phyloP scores from a whole-genome alignment of 2,329 filamentous ascomycete species.

The Ophiostoma piceae region DNA sequence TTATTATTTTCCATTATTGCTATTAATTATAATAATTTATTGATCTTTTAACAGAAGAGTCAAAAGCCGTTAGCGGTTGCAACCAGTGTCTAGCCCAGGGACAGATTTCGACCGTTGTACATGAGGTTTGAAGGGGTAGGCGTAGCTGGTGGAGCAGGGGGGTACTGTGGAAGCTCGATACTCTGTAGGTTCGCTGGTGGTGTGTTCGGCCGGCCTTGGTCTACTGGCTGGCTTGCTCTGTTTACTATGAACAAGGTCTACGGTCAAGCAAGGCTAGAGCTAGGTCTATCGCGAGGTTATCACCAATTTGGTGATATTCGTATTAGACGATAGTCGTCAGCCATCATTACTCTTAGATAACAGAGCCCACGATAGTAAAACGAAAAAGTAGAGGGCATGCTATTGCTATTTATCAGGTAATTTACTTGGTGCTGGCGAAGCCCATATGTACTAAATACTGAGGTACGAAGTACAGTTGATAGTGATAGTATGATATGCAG shows the following conservation, averaged over 20 bases:
- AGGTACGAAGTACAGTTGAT: not conserved
- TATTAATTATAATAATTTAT: not conserved
- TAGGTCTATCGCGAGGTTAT: not conserved
- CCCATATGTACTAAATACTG: not conserved
- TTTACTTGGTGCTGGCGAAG: not conserved
- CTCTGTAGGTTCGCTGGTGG: not conserved
- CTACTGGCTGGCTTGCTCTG: not conserved
- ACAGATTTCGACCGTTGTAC: constrained; percentile 25
- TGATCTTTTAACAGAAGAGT: not conserved
- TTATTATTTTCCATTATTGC: constrained; percentile 4
- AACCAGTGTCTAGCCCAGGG: constrained; percentile 25
- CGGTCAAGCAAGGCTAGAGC: not conserved
- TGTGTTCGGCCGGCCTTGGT: not conserved
- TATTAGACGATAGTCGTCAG: not conserved
- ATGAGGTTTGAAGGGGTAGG: constrained; percentile 27
- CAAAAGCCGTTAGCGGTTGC: constrained; percentile 25
- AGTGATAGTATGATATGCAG: not conserved
- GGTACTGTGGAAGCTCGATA: not conserved
- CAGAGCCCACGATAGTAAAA: not conserved
- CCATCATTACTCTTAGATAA: not conserved
- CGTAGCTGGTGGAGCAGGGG: constrained; percentile 20
- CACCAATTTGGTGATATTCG: not conserved
- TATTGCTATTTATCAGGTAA: not conserved
- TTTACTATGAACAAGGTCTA: not conserved
- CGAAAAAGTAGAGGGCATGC: not conserved